phyloP scores from a whole-genome alignment of 169 alveolate genomes.

The Eimeria necatrix region DNA sequence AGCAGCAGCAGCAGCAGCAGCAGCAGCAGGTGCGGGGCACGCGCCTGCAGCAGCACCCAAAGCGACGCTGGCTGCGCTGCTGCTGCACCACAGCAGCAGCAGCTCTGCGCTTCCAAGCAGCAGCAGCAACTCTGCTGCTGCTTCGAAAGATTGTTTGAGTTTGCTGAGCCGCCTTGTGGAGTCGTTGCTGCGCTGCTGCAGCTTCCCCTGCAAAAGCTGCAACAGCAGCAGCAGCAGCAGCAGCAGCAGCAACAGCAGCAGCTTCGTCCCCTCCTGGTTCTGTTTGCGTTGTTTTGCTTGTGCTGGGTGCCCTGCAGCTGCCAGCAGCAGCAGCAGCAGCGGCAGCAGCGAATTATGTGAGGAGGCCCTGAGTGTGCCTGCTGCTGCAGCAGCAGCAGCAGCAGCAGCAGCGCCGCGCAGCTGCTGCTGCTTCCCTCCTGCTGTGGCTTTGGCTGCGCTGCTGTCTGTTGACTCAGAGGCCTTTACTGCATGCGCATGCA shows the following conservation, averaged over 20 bases:
- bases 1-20: conserved; percentile 60
- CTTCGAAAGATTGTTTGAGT: not conserved
- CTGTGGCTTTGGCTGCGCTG: not conserved
- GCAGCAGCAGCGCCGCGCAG: not conserved
- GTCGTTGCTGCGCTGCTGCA: not conserved
- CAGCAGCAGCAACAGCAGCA: conserved; percentile 55
- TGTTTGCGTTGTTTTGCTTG: not conserved
- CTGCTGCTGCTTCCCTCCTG: conserved; percentile 3
- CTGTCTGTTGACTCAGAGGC: not conserved
- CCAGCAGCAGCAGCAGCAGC: conserved; percentile 36
- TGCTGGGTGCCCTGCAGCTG: not conserved
- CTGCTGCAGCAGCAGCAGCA: not conserved
- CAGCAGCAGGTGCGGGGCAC: not conserved
- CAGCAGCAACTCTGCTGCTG: conserved; percentile 30
- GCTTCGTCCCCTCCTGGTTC: not conserved
- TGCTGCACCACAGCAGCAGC: not conserved
- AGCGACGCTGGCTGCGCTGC: not conserved
- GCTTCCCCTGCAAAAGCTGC: not conserved
- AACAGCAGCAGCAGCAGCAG: conserved; percentile 53
- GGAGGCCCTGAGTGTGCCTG: not conserved
- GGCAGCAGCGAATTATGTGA: not conserved
- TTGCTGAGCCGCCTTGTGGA: not conserved
- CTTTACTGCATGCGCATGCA: not conserved
- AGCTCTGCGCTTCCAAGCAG: not conserved
- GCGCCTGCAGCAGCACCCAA: conserved; percentile 11